Evolutionary conservation across 2,329 filamentous ascomycete species (phyloP), one percentile per base, ranked within the genome.

Genomic region (Cladorrhinum sp.): DNA sequence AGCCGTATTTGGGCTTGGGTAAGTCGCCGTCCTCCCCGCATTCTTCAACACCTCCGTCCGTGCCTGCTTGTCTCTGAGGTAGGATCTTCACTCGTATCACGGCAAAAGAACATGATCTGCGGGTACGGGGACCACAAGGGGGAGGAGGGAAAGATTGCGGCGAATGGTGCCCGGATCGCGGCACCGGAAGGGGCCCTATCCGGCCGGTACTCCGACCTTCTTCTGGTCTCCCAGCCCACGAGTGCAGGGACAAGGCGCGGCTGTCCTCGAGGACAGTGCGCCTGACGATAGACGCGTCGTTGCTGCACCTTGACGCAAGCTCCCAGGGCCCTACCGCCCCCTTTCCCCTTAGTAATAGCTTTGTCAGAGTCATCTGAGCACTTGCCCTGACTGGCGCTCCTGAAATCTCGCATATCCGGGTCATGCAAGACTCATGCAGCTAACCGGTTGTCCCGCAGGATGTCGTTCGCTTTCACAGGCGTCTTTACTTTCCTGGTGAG

Each of bases 401-500:
- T 63, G 53, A 63, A 48, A 66, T 65, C 65, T 71, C 69, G 71
- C 71, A 73, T 71, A 68, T 69, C 59, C 18, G 60, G 60, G 60
- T 59, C 62, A 60, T 62, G 62, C 60, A 63, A 58, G 57, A 49
- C 69, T 69, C 65, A 67, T 73, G 72, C 64, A 66, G 67, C 67
- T 71, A 71, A 73, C 70, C 68, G 66, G 64, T 66, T 67, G 46
- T 69, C 66, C 59, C 67, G 70, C 69, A 91, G 90, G 57, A 88
- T 85, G 58, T 83, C 96, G 62, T 83, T 96, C 61, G 86, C 89
- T 28, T 97, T 91, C 75, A 88, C 86, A 60, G 91, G 92, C 57
- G 86, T 96, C 66, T 96, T 96, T 74, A 96, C 92, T 12, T 96
- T 96, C 76, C 78, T 96, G 65, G 91, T 94, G 74, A 76, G 80